Base-by-base conservation (phyloP, 2,329 filamentous ascomycete species). In the Claviceps sp. region DNA sequence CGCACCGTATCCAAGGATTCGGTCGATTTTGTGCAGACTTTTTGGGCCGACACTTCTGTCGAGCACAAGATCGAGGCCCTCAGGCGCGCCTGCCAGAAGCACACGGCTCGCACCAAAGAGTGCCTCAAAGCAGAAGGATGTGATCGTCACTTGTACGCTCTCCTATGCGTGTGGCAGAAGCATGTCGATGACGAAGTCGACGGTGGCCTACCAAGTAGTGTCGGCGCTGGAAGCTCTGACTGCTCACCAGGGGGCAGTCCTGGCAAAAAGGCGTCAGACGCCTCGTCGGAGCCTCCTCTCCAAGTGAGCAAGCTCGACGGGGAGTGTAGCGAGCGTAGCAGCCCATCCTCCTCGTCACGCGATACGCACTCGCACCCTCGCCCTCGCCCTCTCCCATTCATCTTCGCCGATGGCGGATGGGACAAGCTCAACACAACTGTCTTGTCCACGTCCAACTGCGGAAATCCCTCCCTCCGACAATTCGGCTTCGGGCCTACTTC, bases 401-500 rank as follows among this genome's bases (percentile, higher is more conserved):
- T 98, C 52, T 98, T 97, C 66, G 82, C 84, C 47, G 93, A 98
- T 62, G 60, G 78, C 1, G 93, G 91, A 47, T 98, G 90, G 89
- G 91, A 97, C 67, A 90, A 86, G 65, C 79, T 96, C 58, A 97
- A 97, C 72, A 94, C 80, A 56, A 97, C 91, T 8, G 88, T 97
- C 57, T 74, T 98, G 41, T 95, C 88, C 6, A 97, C 93, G 0
- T 96, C 90, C n/a, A 98, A 98, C 73, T 98, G 93, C 68, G 93
- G 93, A 54, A 98, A 97, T 68, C 93, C 93, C 0, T 88, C 85
- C 0, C 81, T 98, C 18, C 83, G 93, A 2, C 91, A 97, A 61
- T 98, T 98, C 61, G 93, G 93, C 3, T 98, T 98, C 64, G 93
- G 93, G 0, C 93, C 93, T 1, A 95, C 91, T 0, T 91, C 87